Evolutionary conservation across 129 eudicot genomes (phyloP).

Genomic region (Flaveria sonorensis): DNA sequence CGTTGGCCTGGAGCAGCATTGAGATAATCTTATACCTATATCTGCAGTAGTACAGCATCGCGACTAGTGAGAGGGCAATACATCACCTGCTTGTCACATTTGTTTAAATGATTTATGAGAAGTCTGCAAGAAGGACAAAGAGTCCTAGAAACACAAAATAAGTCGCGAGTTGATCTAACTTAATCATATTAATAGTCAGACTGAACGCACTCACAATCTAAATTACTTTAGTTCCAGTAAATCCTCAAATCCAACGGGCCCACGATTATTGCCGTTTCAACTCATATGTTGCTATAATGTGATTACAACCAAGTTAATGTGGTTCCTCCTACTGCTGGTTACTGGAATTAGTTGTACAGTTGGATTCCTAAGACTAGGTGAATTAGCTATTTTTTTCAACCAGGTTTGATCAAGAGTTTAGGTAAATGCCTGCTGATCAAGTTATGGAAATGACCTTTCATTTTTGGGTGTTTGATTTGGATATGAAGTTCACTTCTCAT

Average conservation of each 20-base stretch:
- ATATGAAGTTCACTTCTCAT: conserved; percentile 9
- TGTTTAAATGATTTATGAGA: background rate
- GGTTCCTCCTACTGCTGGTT: conserved; percentile 9
- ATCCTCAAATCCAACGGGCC: background rate
- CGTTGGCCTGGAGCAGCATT: background rate
- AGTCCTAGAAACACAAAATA: too few species aligned
- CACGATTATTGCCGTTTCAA: background rate
- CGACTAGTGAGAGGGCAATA: background rate
- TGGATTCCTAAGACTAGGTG: background rate
- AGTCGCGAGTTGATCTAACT: too few species aligned
- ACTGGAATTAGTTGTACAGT: conserved; percentile 17
- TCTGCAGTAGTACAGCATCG: background rate
- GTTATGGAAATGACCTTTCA: conserved; percentile 6
- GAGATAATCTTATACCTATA: background rate
- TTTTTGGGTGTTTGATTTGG: conserved; percentile 1
- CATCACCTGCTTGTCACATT: background rate
- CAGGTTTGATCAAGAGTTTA: background rate
- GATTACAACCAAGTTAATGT: conserved; percentile 12
- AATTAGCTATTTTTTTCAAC: conserved; percentile 1
- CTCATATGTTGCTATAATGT: background rate
- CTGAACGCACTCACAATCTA: background rate
- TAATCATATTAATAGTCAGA: too few species aligned
- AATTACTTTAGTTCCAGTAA: background rate
- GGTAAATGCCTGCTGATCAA: background rate
- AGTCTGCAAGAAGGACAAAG: background rate